Evolutionary conservation across 2,329 filamentous ascomycete species (phyloP).

Genomic region (Diaporthe humulicola): DNA sequence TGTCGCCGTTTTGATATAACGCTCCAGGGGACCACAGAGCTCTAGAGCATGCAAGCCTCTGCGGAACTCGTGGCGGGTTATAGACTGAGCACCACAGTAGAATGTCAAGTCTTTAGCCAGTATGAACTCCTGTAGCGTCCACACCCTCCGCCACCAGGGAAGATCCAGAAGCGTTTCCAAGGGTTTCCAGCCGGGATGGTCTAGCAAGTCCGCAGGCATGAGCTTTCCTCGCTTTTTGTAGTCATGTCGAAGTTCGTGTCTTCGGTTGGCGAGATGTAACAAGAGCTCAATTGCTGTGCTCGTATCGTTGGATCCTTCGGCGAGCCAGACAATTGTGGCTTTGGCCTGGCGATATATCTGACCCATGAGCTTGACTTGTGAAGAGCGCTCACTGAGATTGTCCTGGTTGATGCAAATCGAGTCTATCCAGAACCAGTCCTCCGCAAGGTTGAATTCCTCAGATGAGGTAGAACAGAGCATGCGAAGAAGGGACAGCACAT

Average conservation of each 20-base stretch:
- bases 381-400: conserved; percentile 24
- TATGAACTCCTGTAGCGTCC: conserved; percentile 37
- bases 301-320: conserved; percentile 13
- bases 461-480: conserved; percentile 24
- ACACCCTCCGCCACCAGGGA: conserved; percentile 33
- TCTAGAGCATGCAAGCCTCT: conserved; percentile 23
- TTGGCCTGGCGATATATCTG: conserved; percentile 29
- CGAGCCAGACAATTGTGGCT: conserved; percentile 31
- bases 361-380: conserved; percentile 36
- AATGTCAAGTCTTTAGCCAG: conserved; percentile 23
- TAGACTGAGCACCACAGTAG: conserved; percentile 26
- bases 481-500: conserved; percentile 28
- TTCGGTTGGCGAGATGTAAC: conserved; percentile 12
- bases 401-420: conserved; percentile 36
- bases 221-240: background rate
- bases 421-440: conserved; percentile 37
- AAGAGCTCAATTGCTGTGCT: conserved; percentile 18
- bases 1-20: background rate
- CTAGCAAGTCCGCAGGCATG: conserved; percentile 22
- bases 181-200: conserved; percentile 20
- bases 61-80: conserved; percentile 17
- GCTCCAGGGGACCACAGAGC: conserved; percentile 12
- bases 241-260: conserved; percentile 15
- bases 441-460: background rate
- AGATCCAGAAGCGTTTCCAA: conserved; percentile 8